A percentile compares a stretch with the other conserved stretches of the same genome.
These are phyloP conservation scores for Acacia melanoxylon DNA, from an alignment of 306 rosid genomes.

Conservation along the genomic window DNA sequence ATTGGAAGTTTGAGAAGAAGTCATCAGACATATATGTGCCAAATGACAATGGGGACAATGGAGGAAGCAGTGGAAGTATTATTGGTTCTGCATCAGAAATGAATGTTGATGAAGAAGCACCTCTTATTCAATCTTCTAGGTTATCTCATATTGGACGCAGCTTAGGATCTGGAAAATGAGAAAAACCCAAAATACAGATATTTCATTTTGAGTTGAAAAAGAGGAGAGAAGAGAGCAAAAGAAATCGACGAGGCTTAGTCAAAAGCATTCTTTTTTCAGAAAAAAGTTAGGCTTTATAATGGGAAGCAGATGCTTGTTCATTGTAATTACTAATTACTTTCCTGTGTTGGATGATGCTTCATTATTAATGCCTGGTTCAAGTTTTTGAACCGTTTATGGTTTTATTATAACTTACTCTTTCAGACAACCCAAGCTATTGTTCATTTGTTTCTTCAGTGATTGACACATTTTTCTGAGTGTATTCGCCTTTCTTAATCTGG, in stretches of 20 bases:
- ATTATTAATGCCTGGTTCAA: slow-evolving; percentile 13
- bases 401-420: neutral
- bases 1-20: slow-evolving; percentile 92
- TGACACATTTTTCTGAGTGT: neutral
- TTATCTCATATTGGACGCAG: slow-evolving; percentile 75
- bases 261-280: slow-evolving; percentile 42
- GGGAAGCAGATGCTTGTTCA: slow-evolving; percentile 13
- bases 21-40: slow-evolving; percentile 65
- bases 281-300: slow-evolving; percentile 20
- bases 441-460: neutral
- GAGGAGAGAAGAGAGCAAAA: neutral
- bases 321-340: slow-evolving; percentile 15
- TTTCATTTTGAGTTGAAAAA: neutral
- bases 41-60: slow-evolving; percentile 29
- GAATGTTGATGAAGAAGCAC: slow-evolving; percentile 67
- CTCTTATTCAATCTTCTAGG: slow-evolving; percentile 75
- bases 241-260: slow-evolving; percentile 21
- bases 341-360: neutral
- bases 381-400: neutral
- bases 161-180: slow-evolving; percentile 45
- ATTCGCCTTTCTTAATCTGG: neutral
- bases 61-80: slow-evolving; percentile 45
- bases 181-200: neutral
- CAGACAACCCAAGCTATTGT: neutral
- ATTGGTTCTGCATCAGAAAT: slow-evolving; percentile 42